Percentiles rank a stretch among this genome's conserved stretches.
Conservation (phyloP, 2,329 filamentous ascomycete genomes). For the Pleomassaria siparia region DNA sequence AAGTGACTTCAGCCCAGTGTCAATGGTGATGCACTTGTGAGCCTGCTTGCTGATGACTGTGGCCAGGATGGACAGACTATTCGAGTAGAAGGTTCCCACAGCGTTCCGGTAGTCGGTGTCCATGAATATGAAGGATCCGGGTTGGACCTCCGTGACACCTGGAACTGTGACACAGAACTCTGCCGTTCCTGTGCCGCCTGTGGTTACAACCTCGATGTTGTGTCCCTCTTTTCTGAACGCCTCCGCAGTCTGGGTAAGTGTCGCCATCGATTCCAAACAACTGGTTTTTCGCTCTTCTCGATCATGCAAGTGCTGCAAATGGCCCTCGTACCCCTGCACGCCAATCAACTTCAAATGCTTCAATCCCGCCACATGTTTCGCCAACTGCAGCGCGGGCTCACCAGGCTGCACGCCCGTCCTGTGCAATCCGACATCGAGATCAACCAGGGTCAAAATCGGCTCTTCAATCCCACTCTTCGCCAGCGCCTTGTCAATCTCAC, state of each 20-base stretch:
- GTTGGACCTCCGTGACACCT: conserved; percentile 57
- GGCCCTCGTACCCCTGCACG: conserved; percentile 57
- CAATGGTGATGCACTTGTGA: conserved; percentile 49
- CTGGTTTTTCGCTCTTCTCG: conserved; percentile 44
- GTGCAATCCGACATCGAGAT: conserved; percentile 55
- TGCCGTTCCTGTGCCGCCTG: conserved; percentile 55
- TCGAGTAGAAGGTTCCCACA: conserved; percentile 51
- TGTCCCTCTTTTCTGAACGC: conserved; percentile 46
- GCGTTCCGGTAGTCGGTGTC: conserved; percentile 59
- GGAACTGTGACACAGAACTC: conserved; percentile 56
- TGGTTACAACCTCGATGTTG: conserved; percentile 54
- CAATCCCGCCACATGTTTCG: conserved; percentile 41
- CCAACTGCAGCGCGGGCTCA: conserved; percentile 45
- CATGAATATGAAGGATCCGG: conserved; percentile 60
- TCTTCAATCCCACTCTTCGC: conserved; percentile 39
- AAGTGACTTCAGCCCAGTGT: conserved; percentile 54
- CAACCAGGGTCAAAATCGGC: conserved; percentile 48
- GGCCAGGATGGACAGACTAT: conserved; percentile 53
- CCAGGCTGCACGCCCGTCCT: conserved; percentile 52
- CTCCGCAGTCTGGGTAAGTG: conserved; percentile 48
- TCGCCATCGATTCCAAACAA: conserved; percentile 52
- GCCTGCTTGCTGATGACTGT: conserved; percentile 55
- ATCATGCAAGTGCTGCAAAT: conserved; percentile 55
- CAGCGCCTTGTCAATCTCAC: conserved; percentile 50
- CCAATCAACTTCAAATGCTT: conserved; percentile 50